Conservation (phyloP, 768 basidiomycete genomes). For the Clavaria fumosa region DNA sequence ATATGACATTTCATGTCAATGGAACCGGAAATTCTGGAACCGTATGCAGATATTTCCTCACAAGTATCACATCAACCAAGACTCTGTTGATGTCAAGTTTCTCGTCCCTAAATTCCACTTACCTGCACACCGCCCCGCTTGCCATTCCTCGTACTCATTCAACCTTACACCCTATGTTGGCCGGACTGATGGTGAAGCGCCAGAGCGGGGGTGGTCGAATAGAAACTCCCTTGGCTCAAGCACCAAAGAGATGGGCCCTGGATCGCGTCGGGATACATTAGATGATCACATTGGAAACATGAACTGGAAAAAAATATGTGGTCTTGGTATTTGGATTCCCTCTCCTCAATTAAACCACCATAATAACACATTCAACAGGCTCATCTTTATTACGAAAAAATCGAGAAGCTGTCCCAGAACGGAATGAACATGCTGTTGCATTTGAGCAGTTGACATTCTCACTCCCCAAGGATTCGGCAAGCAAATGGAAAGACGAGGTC, state of each 20-base stretch:
- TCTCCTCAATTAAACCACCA: too few species aligned
- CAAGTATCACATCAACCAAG: neutral
- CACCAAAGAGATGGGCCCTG: conserved; percentile 21
- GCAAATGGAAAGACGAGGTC: too few species aligned
- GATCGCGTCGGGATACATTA: conserved; percentile 14
- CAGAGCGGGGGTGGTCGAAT: conserved; percentile 19
- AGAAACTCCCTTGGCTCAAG: conserved; percentile 13
- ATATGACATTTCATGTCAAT: conserved; percentile 17
- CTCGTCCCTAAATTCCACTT: conserved; percentile 26
- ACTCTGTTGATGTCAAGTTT: conserved; percentile 1
- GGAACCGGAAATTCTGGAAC: conserved; percentile 10
- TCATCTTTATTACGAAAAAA: too few species aligned
- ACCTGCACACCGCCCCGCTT: conserved; percentile 15
- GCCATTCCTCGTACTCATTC: conserved; percentile 17
- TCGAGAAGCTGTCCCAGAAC: too few species aligned
- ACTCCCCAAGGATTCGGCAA: too few species aligned
- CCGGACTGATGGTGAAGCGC: conserved; percentile 20
- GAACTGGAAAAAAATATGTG: conserved; percentile 18
- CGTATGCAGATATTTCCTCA: conserved; percentile 9
- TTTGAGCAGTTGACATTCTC: too few species aligned
- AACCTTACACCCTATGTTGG: conserved; percentile 15
- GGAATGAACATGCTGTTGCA: too few species aligned
- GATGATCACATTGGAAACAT: conserved; percentile 18
- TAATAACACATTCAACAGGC: too few species aligned
- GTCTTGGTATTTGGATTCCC: too few species aligned